A percentile compares a stretch with the other conserved stretches of the same genome.
phyloP scores from a whole-genome alignment of 331 rosid species.

The Quercus tomentella region DNA sequence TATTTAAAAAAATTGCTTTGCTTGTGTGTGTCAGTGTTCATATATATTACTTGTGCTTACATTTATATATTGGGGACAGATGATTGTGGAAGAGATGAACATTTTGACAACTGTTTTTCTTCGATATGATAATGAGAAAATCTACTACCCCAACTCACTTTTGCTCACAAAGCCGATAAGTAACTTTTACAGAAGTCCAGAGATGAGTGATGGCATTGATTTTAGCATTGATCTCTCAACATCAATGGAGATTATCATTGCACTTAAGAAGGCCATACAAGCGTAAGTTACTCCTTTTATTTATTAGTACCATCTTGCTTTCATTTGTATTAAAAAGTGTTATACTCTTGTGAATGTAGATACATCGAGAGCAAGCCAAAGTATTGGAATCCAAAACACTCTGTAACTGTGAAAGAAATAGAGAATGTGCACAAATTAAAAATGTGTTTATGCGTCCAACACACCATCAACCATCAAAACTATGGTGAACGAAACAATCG shows the following conservation, averaged over 20 bases:
- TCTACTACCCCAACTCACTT: slow-evolving; percentile 77
- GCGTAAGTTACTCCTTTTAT: slow-evolving; percentile 34
- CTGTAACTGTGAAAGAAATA: slow-evolving; percentile 64
- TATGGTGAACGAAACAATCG: slow-evolving; percentile 58
- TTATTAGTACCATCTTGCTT: no score
- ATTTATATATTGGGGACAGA: slow-evolving; percentile 26
- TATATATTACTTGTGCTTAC: no score
- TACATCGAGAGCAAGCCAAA: slow-evolving; percentile 87
- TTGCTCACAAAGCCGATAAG: slow-evolving; percentile 74
- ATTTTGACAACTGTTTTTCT: slow-evolving; percentile 78
- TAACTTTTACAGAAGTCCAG: slow-evolving; percentile 82
- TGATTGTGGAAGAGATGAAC: slow-evolving; percentile 93
- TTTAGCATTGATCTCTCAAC: slow-evolving; percentile 62
- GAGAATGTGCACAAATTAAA: slow-evolving; percentile 71
- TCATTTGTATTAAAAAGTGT: not conserved
- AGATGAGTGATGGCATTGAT: slow-evolving; percentile 62
- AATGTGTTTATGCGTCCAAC: slow-evolving; percentile 56
- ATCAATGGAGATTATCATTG: slow-evolving; percentile 55
- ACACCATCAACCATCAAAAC: slow-evolving; percentile 88
- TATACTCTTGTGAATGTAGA: slow-evolving; percentile 26
- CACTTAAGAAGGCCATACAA: slow-evolving; percentile 74
- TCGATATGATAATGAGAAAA: slow-evolving; percentile 77
- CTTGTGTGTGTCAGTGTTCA: no score
- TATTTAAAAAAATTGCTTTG: no score
- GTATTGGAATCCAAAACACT: slow-evolving; percentile 75